phyloP scores from a whole-genome alignment of 441 rosid species.

The Erodium trifolium region DNA sequence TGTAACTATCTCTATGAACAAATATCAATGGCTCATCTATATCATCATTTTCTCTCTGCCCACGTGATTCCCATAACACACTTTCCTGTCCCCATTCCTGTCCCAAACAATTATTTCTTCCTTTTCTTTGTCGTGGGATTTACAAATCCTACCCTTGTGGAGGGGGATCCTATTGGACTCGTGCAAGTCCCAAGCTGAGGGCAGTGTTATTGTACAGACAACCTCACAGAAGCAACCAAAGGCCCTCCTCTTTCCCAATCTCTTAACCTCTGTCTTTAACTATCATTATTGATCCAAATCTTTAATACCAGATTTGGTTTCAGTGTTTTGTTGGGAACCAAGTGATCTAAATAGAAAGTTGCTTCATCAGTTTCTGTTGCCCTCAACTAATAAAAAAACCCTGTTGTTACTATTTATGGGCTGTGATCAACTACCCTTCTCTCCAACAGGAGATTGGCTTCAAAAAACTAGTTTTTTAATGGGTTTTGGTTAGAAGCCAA shows the following conservation, averaged over 20 bases:
- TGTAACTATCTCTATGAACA: no score
- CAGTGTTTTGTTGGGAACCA: background rate
- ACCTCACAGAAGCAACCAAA: background rate
- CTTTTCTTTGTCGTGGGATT: background rate
- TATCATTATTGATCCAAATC: constrained; percentile 3
- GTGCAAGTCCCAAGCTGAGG: background rate
- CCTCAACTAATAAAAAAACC: background rate
- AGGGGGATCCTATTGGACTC: background rate
- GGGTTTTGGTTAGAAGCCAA: background rate
- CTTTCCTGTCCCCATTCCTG: background rate
- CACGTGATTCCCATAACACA: background rate
- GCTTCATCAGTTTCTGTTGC: background rate
- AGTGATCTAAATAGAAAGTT: constrained; percentile 6
- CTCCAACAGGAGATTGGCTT: background rate
- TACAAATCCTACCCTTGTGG: background rate
- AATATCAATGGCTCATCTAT: background rate
- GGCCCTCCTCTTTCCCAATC: background rate
- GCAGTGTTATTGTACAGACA: background rate
- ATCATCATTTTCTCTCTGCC: background rate
- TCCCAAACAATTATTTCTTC: background rate
- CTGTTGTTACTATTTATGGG: constrained; percentile 5
- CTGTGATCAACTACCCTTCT: constrained; percentile 5
- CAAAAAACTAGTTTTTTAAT: background rate
- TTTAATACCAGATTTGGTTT: background rate
- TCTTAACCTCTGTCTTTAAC: background rate